Evolutionary conservation across 768 basidiomycete genomes (phyloP), one percentile per base, ranked within the genome.

Genomic region (Lactifluus echinatus): DNA sequence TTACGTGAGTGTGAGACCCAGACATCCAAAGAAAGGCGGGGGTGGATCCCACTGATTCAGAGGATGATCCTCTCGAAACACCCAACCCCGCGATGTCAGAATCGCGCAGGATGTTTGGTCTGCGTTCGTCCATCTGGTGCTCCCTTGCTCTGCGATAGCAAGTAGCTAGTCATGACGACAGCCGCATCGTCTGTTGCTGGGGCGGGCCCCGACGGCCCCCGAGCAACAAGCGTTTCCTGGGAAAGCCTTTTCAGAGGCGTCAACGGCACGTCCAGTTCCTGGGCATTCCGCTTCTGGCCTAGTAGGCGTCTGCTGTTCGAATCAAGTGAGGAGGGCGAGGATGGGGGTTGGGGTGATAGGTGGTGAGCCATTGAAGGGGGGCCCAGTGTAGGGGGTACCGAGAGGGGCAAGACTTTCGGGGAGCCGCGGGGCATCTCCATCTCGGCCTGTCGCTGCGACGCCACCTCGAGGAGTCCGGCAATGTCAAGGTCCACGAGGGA

Each of bases 401-500:
- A n/a, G 7, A 39, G 21, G 23, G 36, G 39, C 11, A 50, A 26
- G 8, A 53, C 14, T 11, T 5, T 40, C 24, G 42, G 50, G 36
- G 45, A 58, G 26, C 37, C 52, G 24, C 37, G 50, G 26, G 48
- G 43, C n/a, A 45, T 10, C 14, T 42, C 57, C 17, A 31, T 34
- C 17, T 51, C 59, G 24, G 50, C 33, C 17, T 29, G 33, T 43
- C 24, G 44, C 34, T 46, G 47, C 8, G 52, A 33, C 3, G 60
- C 62, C 29, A n/a, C 21, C 10, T 63, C 60, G 36, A 63, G 62
- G n/a, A 63, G 56, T 10, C 56, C 47, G 7, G 40, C 62, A n/a
- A 63, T 63, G 34, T 63, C 62, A 14, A 61, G 55, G 24, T 61
- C 55, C 8, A 53, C 44, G 11, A 63, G 21, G 10, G 56, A 23